A percentile compares a stretch with the other conserved stretches of the same genome.
Conservation (phyloP, 768 basidiomycete genomes). For the Cyclocybe cylindracea region DNA sequence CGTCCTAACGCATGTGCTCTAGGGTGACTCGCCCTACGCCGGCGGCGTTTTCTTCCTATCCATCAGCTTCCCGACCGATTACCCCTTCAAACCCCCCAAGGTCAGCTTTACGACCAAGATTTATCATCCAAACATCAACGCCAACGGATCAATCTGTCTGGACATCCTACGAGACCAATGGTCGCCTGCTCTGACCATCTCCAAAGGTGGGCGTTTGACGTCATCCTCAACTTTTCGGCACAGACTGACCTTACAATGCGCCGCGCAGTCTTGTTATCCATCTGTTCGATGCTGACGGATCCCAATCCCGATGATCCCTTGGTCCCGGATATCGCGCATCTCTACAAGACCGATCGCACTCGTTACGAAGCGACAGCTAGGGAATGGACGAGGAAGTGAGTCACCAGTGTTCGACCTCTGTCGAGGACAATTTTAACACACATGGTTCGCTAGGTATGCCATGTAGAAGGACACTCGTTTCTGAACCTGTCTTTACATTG, state of each 20-base stretch:
- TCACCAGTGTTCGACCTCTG: neutral
- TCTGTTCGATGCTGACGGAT: slow-evolving; percentile 99
- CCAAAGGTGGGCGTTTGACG: slow-evolving; percentile 71
- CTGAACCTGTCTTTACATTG: slow-evolving; percentile 22
- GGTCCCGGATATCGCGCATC: slow-evolving; percentile 96
- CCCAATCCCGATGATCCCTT: slow-evolving; percentile 99
- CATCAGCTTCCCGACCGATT: slow-evolving; percentile 94
- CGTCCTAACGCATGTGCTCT: slow-evolving; percentile 23
- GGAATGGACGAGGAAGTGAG: slow-evolving; percentile 99
- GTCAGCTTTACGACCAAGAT: slow-evolving; percentile 99
- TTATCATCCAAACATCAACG: slow-evolving; percentile 99
- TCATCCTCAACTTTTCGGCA: neutral
- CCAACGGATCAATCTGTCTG: slow-evolving; percentile 97
- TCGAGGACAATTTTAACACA: slow-evolving; percentile 4
- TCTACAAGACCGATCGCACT: slow-evolving; percentile 98
- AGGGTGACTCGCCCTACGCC: slow-evolving; percentile 98
- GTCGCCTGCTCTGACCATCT: slow-evolving; percentile 98
- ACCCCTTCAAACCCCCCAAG: slow-evolving; percentile 99
- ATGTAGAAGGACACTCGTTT: slow-evolving; percentile 42
- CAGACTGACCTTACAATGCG: slow-evolving; percentile 2
- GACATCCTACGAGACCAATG: slow-evolving; percentile 99
- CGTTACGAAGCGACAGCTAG: slow-evolving; percentile 97
- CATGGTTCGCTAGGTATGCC: slow-evolving; percentile 38
- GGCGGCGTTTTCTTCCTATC: slow-evolving; percentile 99
- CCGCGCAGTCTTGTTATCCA: slow-evolving; percentile 83